Conservation (phyloP, 2,329 filamentous ascomycete genomes). For the Fusarium sp. region DNA sequence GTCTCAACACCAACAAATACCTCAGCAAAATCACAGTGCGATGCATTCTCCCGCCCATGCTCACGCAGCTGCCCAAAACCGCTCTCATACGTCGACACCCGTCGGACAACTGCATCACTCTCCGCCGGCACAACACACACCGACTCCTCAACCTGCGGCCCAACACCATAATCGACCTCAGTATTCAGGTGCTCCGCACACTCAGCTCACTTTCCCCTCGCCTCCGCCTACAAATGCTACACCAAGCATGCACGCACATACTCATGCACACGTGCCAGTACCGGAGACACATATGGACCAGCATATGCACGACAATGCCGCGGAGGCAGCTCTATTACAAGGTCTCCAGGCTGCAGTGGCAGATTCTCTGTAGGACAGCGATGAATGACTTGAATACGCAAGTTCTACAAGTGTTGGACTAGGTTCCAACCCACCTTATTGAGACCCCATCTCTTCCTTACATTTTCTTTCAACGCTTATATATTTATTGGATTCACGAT, state of each 20-base stretch:
- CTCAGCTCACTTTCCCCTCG: constrained; percentile 40
- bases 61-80: constrained; percentile 41
- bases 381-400: constrained; percentile 1
- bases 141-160: constrained; percentile 40
- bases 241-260: constrained; percentile 43
- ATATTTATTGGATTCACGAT: constrained; percentile 23
- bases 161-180: constrained; percentile 34
- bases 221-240: constrained; percentile 35
- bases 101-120: constrained; percentile 46
- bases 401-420: not conserved
- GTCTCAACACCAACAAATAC: constrained; percentile 39
- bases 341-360: constrained; percentile 55
- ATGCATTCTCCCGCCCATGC: constrained; percentile 44
- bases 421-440: not conserved
- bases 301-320: constrained; percentile 51
- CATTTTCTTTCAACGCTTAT: constrained; percentile 13
- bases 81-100: constrained; percentile 48
- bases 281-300: constrained; percentile 40
- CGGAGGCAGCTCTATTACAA: constrained; percentile 53
- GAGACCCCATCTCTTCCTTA: constrained; percentile 17
- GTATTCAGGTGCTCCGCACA: constrained; percentile 33
- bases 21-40: constrained; percentile 36
- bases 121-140: constrained; percentile 44
- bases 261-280: constrained; percentile 39
- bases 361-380: constrained; percentile 39